Evolutionary conservation across 345 rosid species (phyloP).

Genomic region (Trapa bicornis): DNA sequence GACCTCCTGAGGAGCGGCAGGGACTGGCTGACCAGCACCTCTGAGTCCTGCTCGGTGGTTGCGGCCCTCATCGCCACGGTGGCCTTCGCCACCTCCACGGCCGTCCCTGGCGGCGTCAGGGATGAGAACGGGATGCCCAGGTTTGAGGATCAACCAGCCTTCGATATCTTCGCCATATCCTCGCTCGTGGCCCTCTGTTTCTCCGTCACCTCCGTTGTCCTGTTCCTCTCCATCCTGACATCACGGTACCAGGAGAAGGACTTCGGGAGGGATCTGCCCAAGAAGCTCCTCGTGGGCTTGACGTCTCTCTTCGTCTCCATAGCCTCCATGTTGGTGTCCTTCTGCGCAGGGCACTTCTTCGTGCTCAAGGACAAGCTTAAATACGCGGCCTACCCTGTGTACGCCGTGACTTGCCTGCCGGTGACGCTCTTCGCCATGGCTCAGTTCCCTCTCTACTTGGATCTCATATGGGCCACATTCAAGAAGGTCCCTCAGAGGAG

Average conservation of each 20-base stretch:
- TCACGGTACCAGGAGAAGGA: slow-evolving; percentile 30
- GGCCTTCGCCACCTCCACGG: slow-evolving; percentile 35
- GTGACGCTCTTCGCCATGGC: slow-evolving; percentile 31
- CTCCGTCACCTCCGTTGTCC: slow-evolving; percentile 23
- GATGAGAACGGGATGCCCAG: slow-evolving; percentile 18
- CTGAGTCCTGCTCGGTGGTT: slow-evolving; percentile 42
- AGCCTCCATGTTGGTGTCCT: slow-evolving; percentile 28
- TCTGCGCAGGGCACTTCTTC: slow-evolving; percentile 47
- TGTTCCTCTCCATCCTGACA: slow-evolving; percentile 32
- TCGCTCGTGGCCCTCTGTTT: slow-evolving; percentile 28
- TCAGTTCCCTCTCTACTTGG: slow-evolving; percentile 37
- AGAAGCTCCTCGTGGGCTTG: slow-evolving; percentile 26
- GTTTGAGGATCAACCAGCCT: slow-evolving; percentile 20
- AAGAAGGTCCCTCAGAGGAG: slow-evolving; percentile 35
- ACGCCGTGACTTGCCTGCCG: slow-evolving; percentile 33
- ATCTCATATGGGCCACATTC: slow-evolving; percentile 25
- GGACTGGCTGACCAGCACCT: slow-evolving; percentile 35
- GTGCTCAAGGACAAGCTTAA: slow-evolving; percentile 27
- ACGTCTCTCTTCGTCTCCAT: slow-evolving; percentile 31
- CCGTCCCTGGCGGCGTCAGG: slow-evolving; percentile 26
- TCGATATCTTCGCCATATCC: slow-evolving; percentile 26
- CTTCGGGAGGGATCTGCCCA: slow-evolving; percentile 20
- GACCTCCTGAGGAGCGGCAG: slow-evolving; percentile 26
- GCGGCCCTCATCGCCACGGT: slow-evolving; percentile 46
- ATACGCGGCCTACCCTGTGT: slow-evolving; percentile 28